Conservation (phyloP, 1,284 basidiomycete species). For the Jaminaea rosea region DNA sequence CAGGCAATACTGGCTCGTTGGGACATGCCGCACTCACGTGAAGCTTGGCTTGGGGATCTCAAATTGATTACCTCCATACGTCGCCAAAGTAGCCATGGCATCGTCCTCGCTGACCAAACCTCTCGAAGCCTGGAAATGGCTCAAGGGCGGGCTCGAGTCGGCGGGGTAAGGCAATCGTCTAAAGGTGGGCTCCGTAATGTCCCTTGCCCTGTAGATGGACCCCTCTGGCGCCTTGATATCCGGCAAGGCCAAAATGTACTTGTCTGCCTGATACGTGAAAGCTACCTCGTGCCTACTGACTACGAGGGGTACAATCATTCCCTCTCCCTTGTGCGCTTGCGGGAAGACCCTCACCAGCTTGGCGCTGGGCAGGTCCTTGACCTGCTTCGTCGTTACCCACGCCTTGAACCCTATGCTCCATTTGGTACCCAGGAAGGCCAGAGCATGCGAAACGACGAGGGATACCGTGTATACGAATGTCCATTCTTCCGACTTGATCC, state of each 20-base stretch:
- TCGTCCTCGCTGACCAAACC: conserved; percentile 49
- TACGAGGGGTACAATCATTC: conserved; percentile 76
- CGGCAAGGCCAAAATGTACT: conserved; percentile 64
- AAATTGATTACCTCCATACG: conserved; percentile 41
- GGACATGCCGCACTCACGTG: no score
- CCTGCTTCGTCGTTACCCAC: conserved; percentile 47
- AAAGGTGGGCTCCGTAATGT: conserved; percentile 59
- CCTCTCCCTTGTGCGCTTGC: conserved; percentile 73
- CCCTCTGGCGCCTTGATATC: conserved; percentile 34
- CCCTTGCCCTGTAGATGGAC: conserved; percentile 32
- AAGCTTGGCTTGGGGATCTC: conserved; percentile 44
- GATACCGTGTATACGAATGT: conserved; percentile 84
- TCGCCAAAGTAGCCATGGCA: conserved; percentile 33
- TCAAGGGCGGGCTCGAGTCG: conserved; percentile 63
- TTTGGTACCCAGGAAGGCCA: conserved; percentile 81
- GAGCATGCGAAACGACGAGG: conserved; percentile 75
- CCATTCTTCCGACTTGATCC: conserved; percentile 48
- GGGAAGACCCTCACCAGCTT: conserved; percentile 77
- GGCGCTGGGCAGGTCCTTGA: conserved; percentile 61
- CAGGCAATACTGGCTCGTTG: no score
- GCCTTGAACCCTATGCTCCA: conserved; percentile 79
- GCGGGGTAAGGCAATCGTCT: conserved; percentile 80
- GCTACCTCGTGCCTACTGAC: conserved; percentile 58
- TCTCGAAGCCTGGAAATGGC: conserved; percentile 58
- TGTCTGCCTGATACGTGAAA: conserved; percentile 93